A percentile compares a stretch with the other conserved stretches of the same genome.
phyloP scores from a whole-genome alignment of 441 rosid genomes.

The Aleurites moluccanus region DNA sequence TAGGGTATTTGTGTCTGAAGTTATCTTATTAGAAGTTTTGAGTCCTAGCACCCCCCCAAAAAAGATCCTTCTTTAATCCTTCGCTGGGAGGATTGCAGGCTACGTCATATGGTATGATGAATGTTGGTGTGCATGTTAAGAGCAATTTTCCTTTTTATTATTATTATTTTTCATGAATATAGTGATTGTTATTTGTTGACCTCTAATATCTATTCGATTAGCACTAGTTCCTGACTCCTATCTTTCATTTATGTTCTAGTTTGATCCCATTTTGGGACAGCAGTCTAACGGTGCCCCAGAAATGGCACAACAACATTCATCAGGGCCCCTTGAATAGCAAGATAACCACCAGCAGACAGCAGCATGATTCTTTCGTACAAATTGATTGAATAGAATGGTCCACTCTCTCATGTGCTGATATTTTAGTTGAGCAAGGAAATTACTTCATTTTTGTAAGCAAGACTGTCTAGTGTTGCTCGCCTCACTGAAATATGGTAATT shows the following conservation, averaged over 20 bases:
- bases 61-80: background rate
- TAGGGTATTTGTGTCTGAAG: background rate
- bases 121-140: background rate
- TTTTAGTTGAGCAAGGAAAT: background rate
- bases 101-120: background rate
- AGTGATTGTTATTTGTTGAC: background rate
- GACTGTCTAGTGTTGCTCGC: slow-evolving; percentile 1
- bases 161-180: background rate
- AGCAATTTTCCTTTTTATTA: background rate
- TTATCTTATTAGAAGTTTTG: background rate
- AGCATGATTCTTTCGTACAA: slow-evolving; percentile 12
- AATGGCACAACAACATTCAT: slow-evolving; percentile 16
- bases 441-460: slow-evolving; percentile 4
- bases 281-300: slow-evolving; percentile 24
- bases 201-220: background rate
- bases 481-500: background rate
- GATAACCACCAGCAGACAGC: slow-evolving; percentile 23
- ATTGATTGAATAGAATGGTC: background rate
- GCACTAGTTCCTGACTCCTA: background rate
- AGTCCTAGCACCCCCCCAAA: too few species aligned
- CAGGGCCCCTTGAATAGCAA: too few species aligned
- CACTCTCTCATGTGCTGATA: background rate
- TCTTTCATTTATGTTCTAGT: background rate
- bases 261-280: slow-evolving; percentile 9
- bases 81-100: background rate